phyloP scores from a whole-genome alignment of 2,329 filamentous ascomycete species.

The Rhinocladiella similis region DNA sequence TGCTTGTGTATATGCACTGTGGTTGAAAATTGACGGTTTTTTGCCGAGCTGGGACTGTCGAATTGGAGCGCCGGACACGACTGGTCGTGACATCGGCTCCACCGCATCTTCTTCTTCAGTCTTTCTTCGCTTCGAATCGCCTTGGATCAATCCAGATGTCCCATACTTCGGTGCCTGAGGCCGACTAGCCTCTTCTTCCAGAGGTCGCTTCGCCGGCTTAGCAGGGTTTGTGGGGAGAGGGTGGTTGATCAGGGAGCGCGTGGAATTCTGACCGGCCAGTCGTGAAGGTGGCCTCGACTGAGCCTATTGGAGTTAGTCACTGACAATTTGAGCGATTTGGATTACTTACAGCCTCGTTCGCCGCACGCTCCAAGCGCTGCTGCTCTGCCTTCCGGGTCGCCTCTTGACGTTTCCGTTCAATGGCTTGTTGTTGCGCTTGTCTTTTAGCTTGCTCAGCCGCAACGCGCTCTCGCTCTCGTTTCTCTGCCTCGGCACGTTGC shows the following conservation, averaged over 20 bases:
- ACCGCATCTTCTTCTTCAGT: slow-evolving; percentile 70
- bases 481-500: slow-evolving; percentile 58
- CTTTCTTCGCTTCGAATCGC: slow-evolving; percentile 76
- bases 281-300: slow-evolving; percentile 51
- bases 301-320: slow-evolving; percentile 20
- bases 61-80: slow-evolving; percentile 77
- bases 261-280: slow-evolving; percentile 50
- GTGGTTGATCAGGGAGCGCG: slow-evolving; percentile 59
- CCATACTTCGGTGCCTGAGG: slow-evolving; percentile 40
- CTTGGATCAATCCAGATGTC: slow-evolving; percentile 59
- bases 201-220: slow-evolving; percentile 69
- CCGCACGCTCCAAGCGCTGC: slow-evolving; percentile 36
- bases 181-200: slow-evolving; percentile 60
- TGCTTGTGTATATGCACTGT: slow-evolving; percentile 36
- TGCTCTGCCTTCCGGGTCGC: slow-evolving; percentile 47
- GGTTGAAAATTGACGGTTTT: slow-evolving; percentile 47
- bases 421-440: slow-evolving; percentile 58
- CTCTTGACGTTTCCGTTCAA: slow-evolving; percentile 52
- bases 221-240: slow-evolving; percentile 64
- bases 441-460: slow-evolving; percentile 64
- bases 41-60: slow-evolving; percentile 75
- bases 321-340: background rate
- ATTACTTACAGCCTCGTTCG: slow-evolving; percentile 39
- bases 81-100: slow-evolving; percentile 60
- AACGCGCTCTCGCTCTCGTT: slow-evolving; percentile 46